phyloP scores from a whole-genome alignment of 2,329 filamentous ascomycete species.

The Colletotrichum sp. region DNA sequence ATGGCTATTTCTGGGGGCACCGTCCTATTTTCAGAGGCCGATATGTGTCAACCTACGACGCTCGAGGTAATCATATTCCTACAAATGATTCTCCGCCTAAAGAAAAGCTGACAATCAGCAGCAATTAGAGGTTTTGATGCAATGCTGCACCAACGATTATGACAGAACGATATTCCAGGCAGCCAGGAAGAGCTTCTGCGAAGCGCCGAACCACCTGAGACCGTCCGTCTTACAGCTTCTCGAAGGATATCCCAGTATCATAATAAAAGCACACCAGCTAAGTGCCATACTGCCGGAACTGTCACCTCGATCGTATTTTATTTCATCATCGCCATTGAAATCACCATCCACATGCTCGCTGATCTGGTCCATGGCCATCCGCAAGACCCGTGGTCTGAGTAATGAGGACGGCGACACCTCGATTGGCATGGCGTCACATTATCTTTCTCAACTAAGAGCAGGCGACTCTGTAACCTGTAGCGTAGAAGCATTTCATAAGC shows the following conservation, averaged over 20 bases:
- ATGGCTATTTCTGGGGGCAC: neutral
- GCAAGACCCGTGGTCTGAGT: neutral
- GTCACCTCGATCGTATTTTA: neutral
- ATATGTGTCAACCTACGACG: neutral
- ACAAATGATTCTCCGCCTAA: fast-evolving
- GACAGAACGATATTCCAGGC: neutral
- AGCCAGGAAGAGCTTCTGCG: neutral
- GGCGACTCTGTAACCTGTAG: neutral
- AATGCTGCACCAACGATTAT: neutral
- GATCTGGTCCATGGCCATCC: neutral
- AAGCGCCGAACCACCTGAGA: neutral
- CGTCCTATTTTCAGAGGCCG: neutral
- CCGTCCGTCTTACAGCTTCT: neutral
- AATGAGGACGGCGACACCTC: neutral
- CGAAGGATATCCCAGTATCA: neutral
- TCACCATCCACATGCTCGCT: neutral
- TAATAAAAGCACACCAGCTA: fast-evolving
- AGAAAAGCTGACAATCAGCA: neutral
- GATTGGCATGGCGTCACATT: neutral
- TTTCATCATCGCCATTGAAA: neutral
- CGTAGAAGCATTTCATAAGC: neutral
- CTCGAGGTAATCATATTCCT: neutral
- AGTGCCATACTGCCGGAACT: neutral
- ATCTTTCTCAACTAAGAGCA: neutral
- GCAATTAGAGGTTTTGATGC: neutral